phyloP scores from a whole-genome alignment of 176 grass and related monocot species.

The Musa acuminata region DNA sequence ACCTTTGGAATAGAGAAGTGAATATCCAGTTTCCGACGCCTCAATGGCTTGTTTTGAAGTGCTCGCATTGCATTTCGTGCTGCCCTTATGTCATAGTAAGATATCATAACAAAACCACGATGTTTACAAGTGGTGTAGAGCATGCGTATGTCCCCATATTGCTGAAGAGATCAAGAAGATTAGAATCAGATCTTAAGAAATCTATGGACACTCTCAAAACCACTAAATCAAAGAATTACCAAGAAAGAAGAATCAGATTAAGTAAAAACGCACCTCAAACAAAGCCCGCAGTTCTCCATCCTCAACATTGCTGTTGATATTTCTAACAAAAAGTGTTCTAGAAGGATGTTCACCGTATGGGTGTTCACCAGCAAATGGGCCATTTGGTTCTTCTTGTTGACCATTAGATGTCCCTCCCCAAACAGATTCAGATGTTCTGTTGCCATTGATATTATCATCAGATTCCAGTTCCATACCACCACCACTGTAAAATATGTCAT shows the following conservation, averaged over 20 bases:
- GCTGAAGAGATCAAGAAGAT: conserved; percentile 27
- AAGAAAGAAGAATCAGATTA: not conserved
- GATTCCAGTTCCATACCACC: conserved; percentile 68
- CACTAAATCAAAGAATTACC: not conserved
- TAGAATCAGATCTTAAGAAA: conserved; percentile 12
- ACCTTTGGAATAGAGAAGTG: conserved; percentile 58
- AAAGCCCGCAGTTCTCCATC: conserved; percentile 43
- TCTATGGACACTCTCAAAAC: conserved; percentile 7
- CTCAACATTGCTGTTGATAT: conserved; percentile 36
- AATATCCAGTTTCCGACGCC: conserved; percentile 45
- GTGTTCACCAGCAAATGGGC: conserved; percentile 31
- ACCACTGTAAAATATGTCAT: conserved; percentile 66
- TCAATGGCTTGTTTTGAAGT: conserved; percentile 44
- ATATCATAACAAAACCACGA: conserved; percentile 47
- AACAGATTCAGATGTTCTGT: conserved; percentile 14
- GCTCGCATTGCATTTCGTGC: conserved; percentile 38
- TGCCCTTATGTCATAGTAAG: conserved; percentile 61
- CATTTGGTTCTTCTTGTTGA: conserved; percentile 27
- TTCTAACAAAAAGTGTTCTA: conserved; percentile 53
- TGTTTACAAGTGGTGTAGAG: conserved; percentile 48
- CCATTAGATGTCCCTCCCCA: not conserved
- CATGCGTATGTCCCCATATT: conserved; percentile 57
- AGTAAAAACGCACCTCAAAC: conserved; percentile 38
- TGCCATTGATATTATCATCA: conserved; percentile 30
- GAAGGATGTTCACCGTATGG: conserved; percentile 35